Percentiles rank a stretch among this genome's conserved stretches.
Evolutionary conservation across 2,329 filamentous ascomycete genomes (phyloP).

Genomic region (Pseudofabraea citricarpa): DNA sequence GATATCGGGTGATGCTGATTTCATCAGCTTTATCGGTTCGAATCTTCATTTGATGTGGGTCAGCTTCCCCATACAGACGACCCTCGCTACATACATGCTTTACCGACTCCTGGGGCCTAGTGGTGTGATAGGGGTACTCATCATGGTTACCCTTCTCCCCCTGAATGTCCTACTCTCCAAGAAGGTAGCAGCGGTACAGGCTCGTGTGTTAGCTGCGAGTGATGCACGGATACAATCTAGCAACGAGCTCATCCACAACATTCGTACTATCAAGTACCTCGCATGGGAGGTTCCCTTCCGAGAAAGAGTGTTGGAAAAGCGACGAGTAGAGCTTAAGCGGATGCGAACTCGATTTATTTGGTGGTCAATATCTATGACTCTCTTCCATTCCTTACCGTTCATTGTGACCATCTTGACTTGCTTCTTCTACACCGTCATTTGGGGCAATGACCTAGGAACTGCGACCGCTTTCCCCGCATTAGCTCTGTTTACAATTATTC

Average conservation of each 20-base stretch:
- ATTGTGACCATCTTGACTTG: constrained; percentile 66
- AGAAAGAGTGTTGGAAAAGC: constrained; percentile 49
- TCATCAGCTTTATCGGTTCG: constrained; percentile 62
- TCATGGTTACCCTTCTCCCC: constrained; percentile 61
- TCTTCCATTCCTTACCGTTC: constrained; percentile 64
- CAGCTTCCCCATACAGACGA: constrained; percentile 52
- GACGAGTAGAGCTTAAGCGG: constrained; percentile 50
- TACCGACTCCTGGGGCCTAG: constrained; percentile 63
- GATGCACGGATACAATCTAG: constrained; percentile 66
- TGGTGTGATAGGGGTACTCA: constrained; percentile 61
- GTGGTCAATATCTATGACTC: constrained; percentile 62
- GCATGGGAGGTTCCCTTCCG: constrained; percentile 56
- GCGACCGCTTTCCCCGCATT: constrained; percentile 62
- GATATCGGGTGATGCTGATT: constrained; percentile 70
- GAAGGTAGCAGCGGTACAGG: constrained; percentile 57
- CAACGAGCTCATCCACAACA: constrained; percentile 67
- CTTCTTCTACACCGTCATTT: constrained; percentile 61
- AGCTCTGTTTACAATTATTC: constrained; percentile 59
- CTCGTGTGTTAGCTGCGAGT: constrained; percentile 60
- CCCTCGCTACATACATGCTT: constrained; percentile 54
- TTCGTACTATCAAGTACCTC: constrained; percentile 70
- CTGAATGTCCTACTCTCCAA: constrained; percentile 62
- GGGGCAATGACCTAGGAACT: constrained; percentile 58
- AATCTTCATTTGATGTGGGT: constrained; percentile 55
- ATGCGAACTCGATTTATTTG: constrained; percentile 59